phyloP scores from a whole-genome alignment of 2,329 filamentous ascomycete genomes.

The Fusarium setosum region DNA sequence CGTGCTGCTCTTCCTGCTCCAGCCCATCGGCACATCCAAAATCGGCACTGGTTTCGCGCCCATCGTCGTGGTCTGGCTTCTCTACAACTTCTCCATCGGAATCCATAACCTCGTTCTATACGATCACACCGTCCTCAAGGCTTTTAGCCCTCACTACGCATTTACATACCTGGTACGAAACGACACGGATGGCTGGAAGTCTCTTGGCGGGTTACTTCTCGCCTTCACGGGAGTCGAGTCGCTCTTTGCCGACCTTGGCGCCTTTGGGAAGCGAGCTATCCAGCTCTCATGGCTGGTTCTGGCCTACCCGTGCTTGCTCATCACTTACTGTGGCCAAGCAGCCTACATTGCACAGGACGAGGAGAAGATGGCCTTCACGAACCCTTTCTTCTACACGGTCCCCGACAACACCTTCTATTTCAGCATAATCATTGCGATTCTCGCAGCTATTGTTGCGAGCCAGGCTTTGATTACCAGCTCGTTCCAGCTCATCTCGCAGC shows the following conservation, averaged over 20 bases:
- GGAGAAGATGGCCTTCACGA: conserved; percentile 55
- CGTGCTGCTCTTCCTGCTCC: conserved; percentile 70
- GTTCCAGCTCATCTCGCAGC: conserved; percentile 76
- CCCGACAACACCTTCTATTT: conserved; percentile 77
- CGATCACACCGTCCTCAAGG: conserved; percentile 66
- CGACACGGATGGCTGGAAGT: conserved; percentile 69
- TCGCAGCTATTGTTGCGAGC: conserved; percentile 79
- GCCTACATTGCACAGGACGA: conserved; percentile 74
- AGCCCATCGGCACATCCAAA: conserved; percentile 72
- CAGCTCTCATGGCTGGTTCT: conserved; percentile 79
- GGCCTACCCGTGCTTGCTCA: conserved; percentile 73
- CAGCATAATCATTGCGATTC: conserved; percentile 73
- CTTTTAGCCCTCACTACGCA: conserved; percentile 69
- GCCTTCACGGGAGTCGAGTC: conserved; percentile 85
- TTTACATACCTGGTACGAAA: conserved; percentile 71
- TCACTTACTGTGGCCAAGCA: conserved; percentile 79
- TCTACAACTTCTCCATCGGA: conserved; percentile 71
- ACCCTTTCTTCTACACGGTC: conserved; percentile 79
- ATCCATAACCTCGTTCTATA: conserved; percentile 69
- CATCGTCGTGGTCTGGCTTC: conserved; percentile 74
- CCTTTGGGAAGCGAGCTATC: conserved; percentile 76
- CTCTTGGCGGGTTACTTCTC: conserved; percentile 77
- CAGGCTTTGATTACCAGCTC: conserved; percentile 83
- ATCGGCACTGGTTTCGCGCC: conserved; percentile 73
- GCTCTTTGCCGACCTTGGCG: conserved; percentile 81